Evolutionary conservation across 768 basidiomycete genomes (phyloP), one percentile per base, ranked within the genome.

Genomic region (Favolaschia claudopus): DNA sequence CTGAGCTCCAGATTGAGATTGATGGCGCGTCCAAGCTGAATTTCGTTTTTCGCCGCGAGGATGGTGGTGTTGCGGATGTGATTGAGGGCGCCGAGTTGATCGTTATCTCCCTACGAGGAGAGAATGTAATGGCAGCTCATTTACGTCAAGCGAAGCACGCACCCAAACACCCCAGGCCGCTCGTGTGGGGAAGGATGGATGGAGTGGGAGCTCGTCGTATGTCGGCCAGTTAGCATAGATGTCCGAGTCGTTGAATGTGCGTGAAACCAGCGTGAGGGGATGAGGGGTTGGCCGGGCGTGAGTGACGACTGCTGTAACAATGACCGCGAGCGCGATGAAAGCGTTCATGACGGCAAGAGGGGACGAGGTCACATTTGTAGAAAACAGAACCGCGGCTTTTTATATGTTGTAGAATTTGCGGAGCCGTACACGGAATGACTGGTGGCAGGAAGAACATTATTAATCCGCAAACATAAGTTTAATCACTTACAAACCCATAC

Each of bases 111-210:
- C 54, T 55, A 25, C n/a, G n/a, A n/a, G n/a, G n/a, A n/a, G n/a
- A n/a, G n/a, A n/a, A n/a, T n/a, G n/a, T n/a, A 46, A 7, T 31
- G 31, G 12, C 7, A 8, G 34, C 19, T 22, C n/a, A 12, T 47
- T 49, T 27, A 38, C 44, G 13, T 25, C n/a, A 45, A 12, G 7
- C n/a, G n/a, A n/a, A n/a, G n/a, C n/a, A 40, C 54, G n/a, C 29
- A 47, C 54, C 46, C 46, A 55, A 8, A 55, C 54, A 12, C 54
- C 45, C 54, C 54, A 48, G 19, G 54, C 43, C n/a, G 54, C 55
- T 22, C 48, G 47, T 2, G 55, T 55, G 19, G 54, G 54, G 27
- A 55, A 55, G 13, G 54, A 55, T 12, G 54, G 43, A 47, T 55
- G 54, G 7, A 55, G 24, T 15, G 54, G 54, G 31, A 55, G 54